Percentiles rank a stretch among this genome's conserved stretches.
Evolutionary conservation across 1,284 basidiomycete genomes (phyloP).

Genomic region (Farysia itapuensis): DNA sequence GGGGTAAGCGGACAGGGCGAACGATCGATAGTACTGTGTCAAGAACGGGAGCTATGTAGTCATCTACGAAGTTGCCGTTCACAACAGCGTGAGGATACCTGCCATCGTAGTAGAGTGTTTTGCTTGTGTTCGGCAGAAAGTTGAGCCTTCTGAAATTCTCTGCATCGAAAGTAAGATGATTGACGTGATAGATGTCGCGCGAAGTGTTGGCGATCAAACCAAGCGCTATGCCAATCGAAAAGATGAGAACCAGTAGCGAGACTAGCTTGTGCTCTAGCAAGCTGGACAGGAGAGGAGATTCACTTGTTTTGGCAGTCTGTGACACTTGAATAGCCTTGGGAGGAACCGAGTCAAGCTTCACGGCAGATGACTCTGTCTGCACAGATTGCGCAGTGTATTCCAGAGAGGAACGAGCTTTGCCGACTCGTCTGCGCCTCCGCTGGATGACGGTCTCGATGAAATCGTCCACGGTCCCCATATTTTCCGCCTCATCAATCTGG

Average conservation of each 20-base stretch:
- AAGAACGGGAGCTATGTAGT: slow-evolving; percentile 16
- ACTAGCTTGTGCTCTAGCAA: not conserved
- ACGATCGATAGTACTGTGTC: slow-evolving; percentile 9
- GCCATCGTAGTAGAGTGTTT: slow-evolving; percentile 22
- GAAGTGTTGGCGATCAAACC: slow-evolving; percentile 26
- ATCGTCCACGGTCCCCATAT: slow-evolving; percentile 29
- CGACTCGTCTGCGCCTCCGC: slow-evolving; percentile 22
- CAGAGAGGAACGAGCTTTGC: slow-evolving; percentile 28
- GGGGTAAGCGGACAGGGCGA: slow-evolving; percentile 4
- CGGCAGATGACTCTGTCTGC: slow-evolving; percentile 6
- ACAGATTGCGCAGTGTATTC: slow-evolving; percentile 24
- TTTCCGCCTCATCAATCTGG: slow-evolving; percentile 29
- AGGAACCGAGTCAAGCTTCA: not conserved
- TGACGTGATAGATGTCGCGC: slow-evolving; percentile 35
- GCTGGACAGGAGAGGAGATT: not conserved
- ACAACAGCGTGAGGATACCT: slow-evolving; percentile 30
- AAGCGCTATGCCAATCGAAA: slow-evolving; percentile 14
- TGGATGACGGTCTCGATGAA: slow-evolving; percentile 37
- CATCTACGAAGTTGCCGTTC: slow-evolving; percentile 21
- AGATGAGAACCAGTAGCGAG: slow-evolving; percentile 5
- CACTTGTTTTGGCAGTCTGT: not conserved
- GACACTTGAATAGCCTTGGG: not conserved
- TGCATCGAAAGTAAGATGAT: slow-evolving; percentile 18
- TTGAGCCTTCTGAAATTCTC: slow-evolving; percentile 31
- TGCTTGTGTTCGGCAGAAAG: slow-evolving; percentile 6